Conservation (phyloP, 2,329 filamentous ascomycete species). For the Cladophialophora psammophila region DNA sequence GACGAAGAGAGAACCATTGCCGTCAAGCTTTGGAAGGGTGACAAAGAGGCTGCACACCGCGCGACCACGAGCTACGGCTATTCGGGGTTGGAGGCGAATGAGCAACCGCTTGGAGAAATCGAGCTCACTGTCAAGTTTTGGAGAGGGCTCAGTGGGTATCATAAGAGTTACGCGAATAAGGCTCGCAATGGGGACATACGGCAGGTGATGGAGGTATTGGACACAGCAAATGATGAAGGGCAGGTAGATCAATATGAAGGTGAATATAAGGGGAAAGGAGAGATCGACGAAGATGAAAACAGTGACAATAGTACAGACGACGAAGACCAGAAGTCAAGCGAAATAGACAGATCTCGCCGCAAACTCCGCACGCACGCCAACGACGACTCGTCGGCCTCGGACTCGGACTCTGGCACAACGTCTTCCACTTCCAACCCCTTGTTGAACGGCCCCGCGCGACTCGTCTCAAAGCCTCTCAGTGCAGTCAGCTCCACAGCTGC, state of each 20-base stretch:
- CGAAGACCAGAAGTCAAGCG: background rate
- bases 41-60: slow-evolving; percentile 55
- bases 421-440: slow-evolving; percentile 10
- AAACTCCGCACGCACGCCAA: slow-evolving; percentile 37
- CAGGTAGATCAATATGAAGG: slow-evolving; percentile 59
- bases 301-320: slow-evolving; percentile 11
- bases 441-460: slow-evolving; percentile 24
- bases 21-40: slow-evolving; percentile 71
- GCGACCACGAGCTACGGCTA: slow-evolving; percentile 45
- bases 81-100: slow-evolving; percentile 60
- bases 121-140: slow-evolving; percentile 67
- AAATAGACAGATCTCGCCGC: background rate
- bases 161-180: slow-evolving; percentile 60
- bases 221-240: slow-evolving; percentile 66
- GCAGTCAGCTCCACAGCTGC: slow-evolving; percentile 22
- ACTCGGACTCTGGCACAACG: slow-evolving; percentile 27
- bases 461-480: slow-evolving; percentile 26
- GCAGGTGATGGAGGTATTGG: slow-evolving; percentile 70
- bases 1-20: slow-evolving; percentile 68
- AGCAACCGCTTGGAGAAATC: slow-evolving; percentile 66
- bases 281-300: slow-evolving; percentile 28
- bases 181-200: slow-evolving; percentile 62
- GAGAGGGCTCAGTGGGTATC: slow-evolving; percentile 67
- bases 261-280: slow-evolving; percentile 23
- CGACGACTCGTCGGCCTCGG: slow-evolving; percentile 28